A percentile compares a stretch with the other conserved stretches of the same genome.
Conservation (phyloP, 108 stramenopile genomes). For the Cylindrotheca closterium region DNA sequence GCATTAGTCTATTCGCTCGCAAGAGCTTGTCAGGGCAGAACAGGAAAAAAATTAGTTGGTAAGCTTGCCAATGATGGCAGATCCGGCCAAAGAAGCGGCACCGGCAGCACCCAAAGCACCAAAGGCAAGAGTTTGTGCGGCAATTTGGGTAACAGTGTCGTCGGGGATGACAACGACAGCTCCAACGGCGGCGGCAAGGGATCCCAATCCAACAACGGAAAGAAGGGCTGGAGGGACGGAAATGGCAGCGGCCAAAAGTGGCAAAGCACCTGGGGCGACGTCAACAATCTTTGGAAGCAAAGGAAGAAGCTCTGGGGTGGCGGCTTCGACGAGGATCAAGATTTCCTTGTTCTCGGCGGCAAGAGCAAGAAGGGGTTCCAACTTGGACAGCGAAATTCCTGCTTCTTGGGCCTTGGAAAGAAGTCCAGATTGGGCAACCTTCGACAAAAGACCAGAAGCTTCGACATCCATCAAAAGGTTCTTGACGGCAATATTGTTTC, state of each 20-base stretch:
- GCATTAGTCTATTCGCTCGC: too few species aligned
- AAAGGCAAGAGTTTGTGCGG: conserved; percentile 75
- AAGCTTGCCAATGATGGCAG: conserved; percentile 71
- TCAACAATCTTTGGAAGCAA: conserved; percentile 78
- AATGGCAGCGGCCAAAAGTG: conserved; percentile 70
- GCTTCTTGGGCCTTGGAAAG: conserved; percentile 81
- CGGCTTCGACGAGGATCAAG: conserved; percentile 80
- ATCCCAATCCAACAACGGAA: conserved; percentile 49
- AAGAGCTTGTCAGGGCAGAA: too few species aligned
- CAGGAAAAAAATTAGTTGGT: conserved; percentile 50
- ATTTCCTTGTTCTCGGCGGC: conserved; percentile 77
- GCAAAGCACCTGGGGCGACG: conserved; percentile 74
- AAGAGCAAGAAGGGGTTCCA: conserved; percentile 76
- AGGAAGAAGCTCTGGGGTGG: conserved; percentile 82
- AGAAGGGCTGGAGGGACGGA: conserved; percentile 53
- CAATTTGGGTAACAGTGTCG: conserved; percentile 77
- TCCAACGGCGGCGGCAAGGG: conserved; percentile 60
- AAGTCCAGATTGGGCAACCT: conserved; percentile 77
- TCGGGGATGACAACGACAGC: conserved; percentile 72
- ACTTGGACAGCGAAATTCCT: conserved; percentile 76
- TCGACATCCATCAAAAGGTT: conserved; percentile 59
- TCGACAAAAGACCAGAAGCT: conserved; percentile 65
- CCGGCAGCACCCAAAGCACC: conserved; percentile 70
- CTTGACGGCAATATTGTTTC: conserved; percentile 87
- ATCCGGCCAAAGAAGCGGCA: conserved; percentile 65